Conservation (phyloP, 805 yeast genomes). For the Pichia kluyveri region DNA sequence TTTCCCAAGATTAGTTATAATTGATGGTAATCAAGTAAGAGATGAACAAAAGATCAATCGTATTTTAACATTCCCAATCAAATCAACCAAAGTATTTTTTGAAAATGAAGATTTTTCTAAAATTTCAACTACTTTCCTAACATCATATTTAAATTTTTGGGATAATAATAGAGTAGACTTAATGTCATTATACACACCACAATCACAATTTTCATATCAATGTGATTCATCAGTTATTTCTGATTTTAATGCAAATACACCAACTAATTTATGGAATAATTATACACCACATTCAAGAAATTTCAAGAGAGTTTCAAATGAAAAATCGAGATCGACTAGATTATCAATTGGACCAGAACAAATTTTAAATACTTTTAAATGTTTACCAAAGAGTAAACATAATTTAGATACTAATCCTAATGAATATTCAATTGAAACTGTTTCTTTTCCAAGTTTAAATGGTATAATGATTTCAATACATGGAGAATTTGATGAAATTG, state of each 20-base stretch:
- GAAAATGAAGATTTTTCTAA: constrained; percentile 65
- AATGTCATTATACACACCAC: constrained; percentile 64
- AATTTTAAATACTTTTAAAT: constrained; percentile 51
- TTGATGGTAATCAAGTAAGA: constrained; percentile 73
- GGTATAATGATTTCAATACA: constrained; percentile 77
- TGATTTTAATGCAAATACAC: constrained; percentile 15
- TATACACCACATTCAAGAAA: constrained; percentile 74
- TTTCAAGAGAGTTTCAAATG: constrained; percentile 49
- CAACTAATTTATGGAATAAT: constrained; percentile 42
- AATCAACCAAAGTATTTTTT: constrained; percentile 61
- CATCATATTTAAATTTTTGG: constrained; percentile 73
- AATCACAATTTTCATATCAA: constrained; percentile 77
- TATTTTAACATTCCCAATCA: constrained; percentile 48
- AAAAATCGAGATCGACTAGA: constrained; percentile 47
- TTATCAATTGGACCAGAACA: constrained; percentile 61
- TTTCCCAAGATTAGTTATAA: constrained; percentile 72
- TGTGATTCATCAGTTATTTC: constrained; percentile 53
- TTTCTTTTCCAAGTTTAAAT: constrained; percentile 58
- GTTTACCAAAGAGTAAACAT: constrained; percentile 76
- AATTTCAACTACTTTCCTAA: constrained; percentile 66
- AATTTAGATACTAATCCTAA: constrained; percentile 53
- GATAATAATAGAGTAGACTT: constrained; percentile 69
- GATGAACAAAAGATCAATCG: constrained; percentile 53
- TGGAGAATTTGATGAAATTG: constrained; percentile 73
- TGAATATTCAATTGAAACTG: constrained; percentile 67